These are phyloP conservation scores for Magnolia sinica DNA, from an alignment of 164 flowering plant genomes.

Conservation along the genomic window DNA sequence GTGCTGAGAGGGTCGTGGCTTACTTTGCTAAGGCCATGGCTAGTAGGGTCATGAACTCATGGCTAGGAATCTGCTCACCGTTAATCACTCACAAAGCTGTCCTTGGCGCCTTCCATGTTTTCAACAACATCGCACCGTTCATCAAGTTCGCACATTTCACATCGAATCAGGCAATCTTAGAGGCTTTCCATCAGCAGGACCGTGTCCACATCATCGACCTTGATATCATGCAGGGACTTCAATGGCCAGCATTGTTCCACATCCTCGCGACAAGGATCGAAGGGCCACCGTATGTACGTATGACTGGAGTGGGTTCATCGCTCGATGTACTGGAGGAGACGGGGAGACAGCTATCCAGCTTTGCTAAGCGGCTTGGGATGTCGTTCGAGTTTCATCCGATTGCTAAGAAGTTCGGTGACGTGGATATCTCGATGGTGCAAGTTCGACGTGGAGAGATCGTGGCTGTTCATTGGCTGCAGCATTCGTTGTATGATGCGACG, in stretches of 20 bases:
- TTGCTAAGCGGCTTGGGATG: constrained; percentile 60
- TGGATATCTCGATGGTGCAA: constrained; percentile 32
- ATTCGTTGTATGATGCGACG: constrained; percentile 53
- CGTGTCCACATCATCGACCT: constrained; percentile 71
- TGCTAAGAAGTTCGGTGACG: constrained; percentile 41
- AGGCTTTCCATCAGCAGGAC: constrained; percentile 49
- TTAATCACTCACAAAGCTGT: constrained; percentile 39
- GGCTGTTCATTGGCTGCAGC: constrained; percentile 73
- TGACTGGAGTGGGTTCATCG: constrained; percentile 64
- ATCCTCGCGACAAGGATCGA: constrained; percentile 58
- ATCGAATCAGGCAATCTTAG: constrained; percentile 80
- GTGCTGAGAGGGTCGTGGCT: constrained; percentile 66
- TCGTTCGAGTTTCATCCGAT: constrained; percentile 67
- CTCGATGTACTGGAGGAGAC: constrained; percentile 50
- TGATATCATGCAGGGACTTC: constrained; percentile 79
- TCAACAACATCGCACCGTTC: constrained; percentile 61
- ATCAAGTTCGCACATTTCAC: constrained; percentile 74
- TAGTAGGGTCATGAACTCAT: constrained; percentile 64
- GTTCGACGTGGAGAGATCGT: constrained; percentile 45
- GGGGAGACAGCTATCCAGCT: constrained; percentile 55
- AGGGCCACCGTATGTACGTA: constrained; percentile 59
- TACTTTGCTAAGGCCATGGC: constrained; percentile 69
- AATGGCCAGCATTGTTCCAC: constrained; percentile 80
- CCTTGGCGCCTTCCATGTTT: constrained; percentile 50
- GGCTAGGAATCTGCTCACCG: constrained; percentile 62